Evolutionary conservation across 2,329 filamentous ascomycete genomes (phyloP), one percentile per base, ranked within the genome.

Genomic region (Beauveria bassiana): DNA sequence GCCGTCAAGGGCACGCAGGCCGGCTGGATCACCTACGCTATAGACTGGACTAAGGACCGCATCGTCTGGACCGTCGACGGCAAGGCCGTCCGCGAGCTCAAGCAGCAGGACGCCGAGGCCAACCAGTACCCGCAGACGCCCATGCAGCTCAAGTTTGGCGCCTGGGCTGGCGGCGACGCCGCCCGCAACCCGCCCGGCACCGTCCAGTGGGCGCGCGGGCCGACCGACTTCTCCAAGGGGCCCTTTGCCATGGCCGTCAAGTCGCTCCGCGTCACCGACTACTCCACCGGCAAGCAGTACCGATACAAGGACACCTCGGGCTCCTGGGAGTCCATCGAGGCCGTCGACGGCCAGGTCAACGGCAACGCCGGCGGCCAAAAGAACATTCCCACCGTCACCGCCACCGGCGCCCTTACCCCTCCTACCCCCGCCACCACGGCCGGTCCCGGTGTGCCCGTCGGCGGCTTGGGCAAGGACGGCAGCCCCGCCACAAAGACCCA

Each of bases 91-190:
- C 88, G 95, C 63, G 89, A 89, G 12, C 81, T 97, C 62, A 86
- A 82, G 52, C 83, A 85, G 46, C 79, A 77, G 55, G 86, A 90
- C 58, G 90, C 93, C 63, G 83, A 87, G 64, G 71, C 79, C 61
- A 81, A 80, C 65, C 90, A 96, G 74, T 99, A 96, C 71, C 95
- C 95, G 8, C 95, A 99, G 77, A 92, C 92, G 1, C 95, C 95
- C 4, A 96, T 96, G 91, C 89, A 92, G 75, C 78, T 98, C 76
- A 96, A 93, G 75, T 86, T 98, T 68, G 95, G 95, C 64, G 80
- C 89, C 61, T 99, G 95, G 95, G 87, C 91, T 59, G 95, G 92
- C 70, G 95, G 95, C 67, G 95, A 98, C 73, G 76, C 91, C 0
- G 81, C 80, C 68, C 65, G 65, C 65, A 97, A 98, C 73, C 71